Evolutionary conservation across 495 filamentous ascomycete genomes (phyloP).

Genomic region (Xylaria acuta): DNA sequence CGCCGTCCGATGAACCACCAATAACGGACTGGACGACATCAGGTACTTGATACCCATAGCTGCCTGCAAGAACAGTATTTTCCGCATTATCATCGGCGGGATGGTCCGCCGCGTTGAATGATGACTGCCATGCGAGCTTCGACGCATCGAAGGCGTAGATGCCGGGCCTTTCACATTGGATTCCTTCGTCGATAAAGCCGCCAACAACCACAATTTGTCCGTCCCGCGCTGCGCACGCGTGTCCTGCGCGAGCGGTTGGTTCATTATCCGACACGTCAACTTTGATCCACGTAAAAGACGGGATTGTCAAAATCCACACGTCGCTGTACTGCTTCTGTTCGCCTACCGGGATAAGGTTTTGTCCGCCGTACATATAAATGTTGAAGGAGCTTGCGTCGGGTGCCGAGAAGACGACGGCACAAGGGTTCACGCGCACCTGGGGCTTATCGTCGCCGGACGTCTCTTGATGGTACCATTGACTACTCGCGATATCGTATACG

Average conservation of each 20-base stretch:
- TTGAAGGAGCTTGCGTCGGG: constrained; percentile 74
- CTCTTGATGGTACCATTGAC: constrained; percentile 78
- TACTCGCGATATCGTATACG: constrained; percentile 77
- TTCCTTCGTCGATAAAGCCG: constrained; percentile 67
- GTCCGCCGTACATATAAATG: constrained; percentile 78
- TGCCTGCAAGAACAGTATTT: constrained; percentile 60
- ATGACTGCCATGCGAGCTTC: constrained; percentile 63
- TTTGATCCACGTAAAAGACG: constrained; percentile 74
- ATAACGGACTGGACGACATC: constrained; percentile 64
- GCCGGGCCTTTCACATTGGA: constrained; percentile 71
- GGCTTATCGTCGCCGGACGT: constrained; percentile 66
- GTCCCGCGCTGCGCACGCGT: constrained; percentile 71
- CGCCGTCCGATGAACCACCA: constrained; percentile 65
- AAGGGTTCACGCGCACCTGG: constrained; percentile 73
- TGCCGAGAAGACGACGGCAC: constrained; percentile 72
- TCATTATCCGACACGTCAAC: constrained; percentile 60
- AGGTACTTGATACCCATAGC: constrained; percentile 70
- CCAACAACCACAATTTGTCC: constrained; percentile 76
- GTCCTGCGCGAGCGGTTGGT: constrained; percentile 69
- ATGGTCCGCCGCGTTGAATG: constrained; percentile 61
- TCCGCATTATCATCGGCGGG: constrained; percentile 44
- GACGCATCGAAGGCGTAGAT: constrained; percentile 73
- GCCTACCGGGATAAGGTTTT: constrained; percentile 61
- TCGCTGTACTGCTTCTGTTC: constrained; percentile 68
- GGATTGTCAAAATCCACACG: constrained; percentile 80